Evolutionary conservation across 805 yeast genomes (phyloP), one percentile per base, ranked within the genome.

Genomic region (Starmera caribaea): DNA sequence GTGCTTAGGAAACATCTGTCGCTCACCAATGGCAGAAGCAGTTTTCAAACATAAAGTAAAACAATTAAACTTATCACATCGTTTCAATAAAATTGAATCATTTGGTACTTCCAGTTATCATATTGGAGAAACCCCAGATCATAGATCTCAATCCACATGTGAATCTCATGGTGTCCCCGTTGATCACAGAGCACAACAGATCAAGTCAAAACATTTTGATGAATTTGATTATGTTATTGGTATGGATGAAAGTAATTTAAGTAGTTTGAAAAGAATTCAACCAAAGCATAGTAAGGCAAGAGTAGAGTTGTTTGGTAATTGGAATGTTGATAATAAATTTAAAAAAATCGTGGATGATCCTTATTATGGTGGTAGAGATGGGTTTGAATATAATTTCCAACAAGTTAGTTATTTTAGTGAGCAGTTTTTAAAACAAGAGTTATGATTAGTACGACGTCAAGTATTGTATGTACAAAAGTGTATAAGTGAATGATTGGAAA

Each of bases 21-120:
- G 97, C 37, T 87, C 96, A 2, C 97, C 97, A 12, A 90, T 89
- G 97, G 97, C 97, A 0, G 97, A 90, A 55, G 96, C 96, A 0
- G 85, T 88, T 1, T 87, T 89, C 62, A 68, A 66, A 36, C 76
- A 84, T 42, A 64, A 66, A 13, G 94, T 85, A 9, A 58, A 74
- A 34, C 56, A 73, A 34, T 58, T 61, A 16, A 79, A 80, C 0
- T 46, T 65, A 26, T 53, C 44, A 29, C 59, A 55, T 14, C 54
- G 54, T n/a, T 74, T 88, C 44, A 55, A 63, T 0, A 55, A 55
- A 14, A 79, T 87, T 28, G 96, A 89, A 53, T 87, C 96, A 1
- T 89, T 79, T 59, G 97, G 97, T 13, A 87, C 97, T 1, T 77
- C 84, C 9, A 82, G 81, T 1, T 90, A 79, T 65, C 97, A 89